A percentile compares a stretch with the other conserved stretches of the same genome.
These are phyloP conservation scores for Mrakiaceae sp. DNA, from an alignment of 1,284 basidiomycete genomes.

Conservation along the genomic window DNA sequence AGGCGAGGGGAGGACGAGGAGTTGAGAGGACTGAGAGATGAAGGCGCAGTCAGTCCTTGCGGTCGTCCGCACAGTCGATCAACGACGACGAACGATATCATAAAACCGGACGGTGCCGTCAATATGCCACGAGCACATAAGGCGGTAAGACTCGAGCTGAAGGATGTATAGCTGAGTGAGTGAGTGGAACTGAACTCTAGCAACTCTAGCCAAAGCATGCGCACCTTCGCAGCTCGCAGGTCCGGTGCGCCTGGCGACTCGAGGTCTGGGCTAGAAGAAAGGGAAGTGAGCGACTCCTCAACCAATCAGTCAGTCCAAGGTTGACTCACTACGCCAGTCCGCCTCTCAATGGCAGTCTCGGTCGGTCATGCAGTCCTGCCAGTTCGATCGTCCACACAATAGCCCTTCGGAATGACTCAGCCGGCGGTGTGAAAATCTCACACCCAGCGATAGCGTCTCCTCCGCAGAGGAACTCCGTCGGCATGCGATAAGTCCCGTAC, in stretches of 20 bases:
- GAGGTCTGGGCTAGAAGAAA: constrained; percentile 26
- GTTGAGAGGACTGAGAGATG: constrained; percentile 43
- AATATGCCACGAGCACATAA: constrained; percentile 54
- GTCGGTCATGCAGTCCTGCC: constrained; percentile 22
- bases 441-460: constrained; percentile 27
- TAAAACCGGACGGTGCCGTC: constrained; percentile 57
- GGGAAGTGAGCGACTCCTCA: constrained; percentile 12
- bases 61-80: constrained; percentile 11
- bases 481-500: constrained; percentile 23
- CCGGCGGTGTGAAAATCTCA: constrained; percentile 29
- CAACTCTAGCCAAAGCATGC: constrained; percentile 7
- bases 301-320: too few relatives aligned
- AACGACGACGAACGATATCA: constrained; percentile 34
- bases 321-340: constrained; percentile 25
- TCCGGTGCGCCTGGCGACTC: constrained; percentile 31
- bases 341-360: constrained; percentile 30
- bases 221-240: constrained; percentile 16
- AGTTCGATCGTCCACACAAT: constrained; percentile 27
- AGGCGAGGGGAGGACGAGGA: constrained; percentile 43
- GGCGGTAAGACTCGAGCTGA: constrained; percentile 48
- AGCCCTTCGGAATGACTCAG: constrained; percentile 30
- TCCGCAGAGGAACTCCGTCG: constrained; percentile 32
- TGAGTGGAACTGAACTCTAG: background rate
- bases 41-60: constrained; percentile 8
- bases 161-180: background rate